Evolutionary conservation across 139 green algal species (phyloP), one percentile per base, ranked within the genome.

Genomic region (Tetradesmus lagerheimii): DNA sequence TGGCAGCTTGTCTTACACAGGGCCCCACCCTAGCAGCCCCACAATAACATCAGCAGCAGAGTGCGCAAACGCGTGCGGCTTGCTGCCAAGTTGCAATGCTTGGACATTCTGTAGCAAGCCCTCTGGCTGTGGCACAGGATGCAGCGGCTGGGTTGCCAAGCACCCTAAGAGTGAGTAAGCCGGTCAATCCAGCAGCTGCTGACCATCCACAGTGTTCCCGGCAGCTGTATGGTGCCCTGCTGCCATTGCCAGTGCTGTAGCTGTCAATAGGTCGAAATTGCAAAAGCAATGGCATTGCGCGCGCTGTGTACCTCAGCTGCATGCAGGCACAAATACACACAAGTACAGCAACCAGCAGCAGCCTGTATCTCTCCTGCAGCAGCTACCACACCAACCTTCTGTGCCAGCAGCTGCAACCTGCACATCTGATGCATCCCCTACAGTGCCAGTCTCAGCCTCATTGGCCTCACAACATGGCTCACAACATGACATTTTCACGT

Each of bases 11-110:
- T 35, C 57, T 0, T 88, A 80, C 27, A 62, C 35, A 25, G 83
- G 83, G 29, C 37, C 38, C 16, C 83, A 88, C 38, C 83, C 83
- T 81, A 41, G 34, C 57, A 37, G 57, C 50, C 35, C 82, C 62
- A 88, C 25, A 14, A 64, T 80, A 29, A 80, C 34, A 80, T 45
- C 74, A 80, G 57, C 83, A 38, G 62, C 83, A 62, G 35, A 37
- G 20, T 88, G 83, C 43, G 64, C 37, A 80, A 74, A 45, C 18
- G 83, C 62, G n/a, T 88, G 83, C 64, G 57, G 31, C 34, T 38
- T 39, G 25, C 83, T 88, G 38, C 83, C 83, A 66, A 34, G n/a
- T 11, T 88, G 83, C 83, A 88, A 80, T 64, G 83, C 64, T 14
- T 88, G 83, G 83, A 88, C 83, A 11, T 88, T 80, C 34, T 88